Evolutionary conservation across 441 rosid species (phyloP).

Genomic region (Adansonia gregorii): DNA sequence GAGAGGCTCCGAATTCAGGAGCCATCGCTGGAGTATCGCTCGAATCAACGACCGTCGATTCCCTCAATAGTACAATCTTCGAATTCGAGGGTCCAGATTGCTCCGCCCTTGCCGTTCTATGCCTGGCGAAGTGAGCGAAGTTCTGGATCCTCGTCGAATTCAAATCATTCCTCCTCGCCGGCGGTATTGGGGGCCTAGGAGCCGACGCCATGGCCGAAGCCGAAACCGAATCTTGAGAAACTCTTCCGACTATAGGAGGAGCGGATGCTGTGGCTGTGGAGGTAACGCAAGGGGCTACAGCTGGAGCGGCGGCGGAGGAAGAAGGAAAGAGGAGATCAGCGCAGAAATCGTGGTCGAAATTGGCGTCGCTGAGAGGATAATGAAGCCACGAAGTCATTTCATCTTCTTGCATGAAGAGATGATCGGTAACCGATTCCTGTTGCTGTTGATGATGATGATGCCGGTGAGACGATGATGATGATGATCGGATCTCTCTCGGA

Average conservation of each 20-base stretch:
- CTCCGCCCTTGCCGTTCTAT: slow-evolving; percentile 35
- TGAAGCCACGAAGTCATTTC: slow-evolving; percentile 95
- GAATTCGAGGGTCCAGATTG: slow-evolving; percentile 51
- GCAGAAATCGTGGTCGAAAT: slow-evolving; percentile 66
- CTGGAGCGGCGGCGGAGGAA: slow-evolving; percentile 24
- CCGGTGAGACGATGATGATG: not conserved
- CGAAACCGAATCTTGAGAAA: slow-evolving; percentile 20
- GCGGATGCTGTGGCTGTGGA: slow-evolving; percentile 29
- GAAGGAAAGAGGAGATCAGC: slow-evolving; percentile 58
- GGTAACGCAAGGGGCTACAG: slow-evolving; percentile 34
- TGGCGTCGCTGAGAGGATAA: slow-evolving; percentile 58
- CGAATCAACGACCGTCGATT: slow-evolving; percentile 69
- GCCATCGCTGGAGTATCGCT: slow-evolving; percentile 48
- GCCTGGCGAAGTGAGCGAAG: slow-evolving; percentile 63
- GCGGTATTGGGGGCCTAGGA: slow-evolving; percentile 51
- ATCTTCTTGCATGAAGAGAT: slow-evolving; percentile 80
- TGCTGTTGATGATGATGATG: slow-evolving; percentile 11
- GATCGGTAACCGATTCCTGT: slow-evolving; percentile 39
- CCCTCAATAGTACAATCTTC: slow-evolving; percentile 44
- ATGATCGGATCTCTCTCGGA: slow-evolving; percentile 37
- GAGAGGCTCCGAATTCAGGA: slow-evolving; percentile 42
- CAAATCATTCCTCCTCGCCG: slow-evolving; percentile 42
- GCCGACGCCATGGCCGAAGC: slow-evolving; percentile 33
- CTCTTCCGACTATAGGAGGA: slow-evolving; percentile 27
- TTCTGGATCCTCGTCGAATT: slow-evolving; percentile 48